Evolutionary conservation across 78 protist genomes (phyloP), one percentile per base, ranked within the genome.

Genomic region (Dictyostelium firmibasis): DNA sequence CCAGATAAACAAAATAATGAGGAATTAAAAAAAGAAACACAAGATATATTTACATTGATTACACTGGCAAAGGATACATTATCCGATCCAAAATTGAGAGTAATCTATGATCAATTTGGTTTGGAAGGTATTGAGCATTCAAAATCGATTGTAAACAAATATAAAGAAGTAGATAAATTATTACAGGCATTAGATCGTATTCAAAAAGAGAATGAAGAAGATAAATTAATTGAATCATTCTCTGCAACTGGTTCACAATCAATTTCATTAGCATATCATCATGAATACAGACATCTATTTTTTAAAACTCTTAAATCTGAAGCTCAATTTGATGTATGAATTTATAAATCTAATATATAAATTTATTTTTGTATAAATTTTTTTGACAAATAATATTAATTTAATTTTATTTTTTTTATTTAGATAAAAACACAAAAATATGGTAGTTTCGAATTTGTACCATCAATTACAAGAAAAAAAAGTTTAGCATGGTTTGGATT

Each of bases 41-140:
- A 89, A 47, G 86, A 89, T 23, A 62, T 79, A 57, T 89, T 89
- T 89, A 62, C 94, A 43, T 60, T 81, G 81, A 89, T 89, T 60
- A 53, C 74, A 25, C 20, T 79, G 33, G 94, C 94, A 62, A 78
- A 69, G 13, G 86, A 89, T 14, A 69, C 41, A 14, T 36, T 89
- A 31, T 67, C 33, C 2, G 94, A 89, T 67, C 70, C 41, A 20
- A 89, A 89, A 47, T 31, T 67, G 33, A 23, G 94, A 27, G 94
- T 86, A 1, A 76, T 89, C 36, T 89, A 89, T 44, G 82, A 89
- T 81, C 35, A 44, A 67, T 89, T 79, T 35, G 94, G 94, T 14
- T 41, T 89, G 4, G 43, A 31, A 9, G 94, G 87, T 20, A 20
- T 89, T 16, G 57, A 57, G n/a, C 70, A 89, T 47, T 20, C 87